Base-by-base conservation (phyloP, 2,329 filamentous ascomycete genomes). In the Emmonsiellopsis sp. region DNA sequence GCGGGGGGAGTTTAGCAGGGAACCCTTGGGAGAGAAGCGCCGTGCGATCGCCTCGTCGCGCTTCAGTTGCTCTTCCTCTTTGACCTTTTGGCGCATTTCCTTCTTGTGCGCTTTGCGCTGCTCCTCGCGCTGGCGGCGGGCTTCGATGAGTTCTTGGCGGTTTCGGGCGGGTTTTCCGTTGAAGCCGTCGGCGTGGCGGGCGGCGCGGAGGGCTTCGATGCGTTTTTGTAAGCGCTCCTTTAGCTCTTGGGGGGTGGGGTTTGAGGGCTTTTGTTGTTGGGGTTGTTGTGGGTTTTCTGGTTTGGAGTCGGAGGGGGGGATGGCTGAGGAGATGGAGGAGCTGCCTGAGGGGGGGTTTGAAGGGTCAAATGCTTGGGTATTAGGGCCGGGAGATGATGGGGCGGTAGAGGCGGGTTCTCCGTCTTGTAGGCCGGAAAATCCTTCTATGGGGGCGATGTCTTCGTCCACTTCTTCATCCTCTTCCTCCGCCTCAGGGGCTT, bases 81-180 rank as follows among this genome's bases (percentile, higher is more conserved):
- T 92, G 16, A 87, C 86, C 62, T 87, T 80, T 59, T 81, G 77
- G 44, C 91, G 82, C 55, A 90, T 75, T 64, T 92, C 87, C 71
- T 95, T 93, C 76, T 95, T 97, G 64, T 92, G 86, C 20, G 84
- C 84, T 68, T 91, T 92, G 57, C 89, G 83, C 68, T 90, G 83
- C 55, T 89, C 86, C 67, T 95, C 87, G 73, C 95, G 96, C 66
- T 84, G 83, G 58, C 93, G 83, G 42, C 93, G 83, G 44, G 88
- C 82, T 70, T 97, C 93, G 62, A 98, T 89, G 10, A 98, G 80
- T 67, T 97, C 91, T 71, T 95, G 87, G 57, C 93, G 83, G 56
- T 89, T 95, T 58, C 87, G 84, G 54, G 92, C 88, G 13, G 87
- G 85, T 63, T 86, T 85, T 56, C 89, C 89, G 62, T 94, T 84